phyloP scores from a whole-genome alignment of 495 filamentous ascomycete genomes.

The Penicillium daleae region DNA sequence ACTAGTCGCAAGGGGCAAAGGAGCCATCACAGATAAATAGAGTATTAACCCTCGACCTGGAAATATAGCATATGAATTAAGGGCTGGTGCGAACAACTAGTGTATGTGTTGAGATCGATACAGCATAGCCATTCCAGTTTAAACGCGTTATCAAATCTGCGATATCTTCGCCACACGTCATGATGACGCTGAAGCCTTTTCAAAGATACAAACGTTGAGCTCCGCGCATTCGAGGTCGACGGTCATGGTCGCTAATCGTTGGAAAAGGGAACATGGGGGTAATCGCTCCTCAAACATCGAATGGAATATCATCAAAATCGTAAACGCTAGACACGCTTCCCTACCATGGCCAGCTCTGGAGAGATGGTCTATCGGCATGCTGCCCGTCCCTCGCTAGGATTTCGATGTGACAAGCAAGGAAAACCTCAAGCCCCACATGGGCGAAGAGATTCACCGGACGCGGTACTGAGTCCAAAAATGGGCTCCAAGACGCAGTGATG shows the following conservation, averaged over 20 bases:
- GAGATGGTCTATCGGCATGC: not conserved
- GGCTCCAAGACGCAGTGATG: not conserved
- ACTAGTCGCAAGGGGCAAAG: conserved; percentile 38
- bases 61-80: not conserved
- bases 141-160: not conserved
- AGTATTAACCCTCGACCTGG: not conserved
- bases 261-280: not conserved
- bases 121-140: not conserved
- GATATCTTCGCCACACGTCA: not conserved
- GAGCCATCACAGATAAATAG: not conserved
- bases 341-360: too few species aligned
- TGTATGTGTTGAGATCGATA: not conserved
- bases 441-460: too few species aligned
- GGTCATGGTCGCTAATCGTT: not conserved
- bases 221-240: not conserved
- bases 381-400: not conserved
- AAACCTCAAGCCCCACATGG: not conserved
- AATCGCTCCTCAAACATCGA: not conserved
- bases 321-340: not conserved
- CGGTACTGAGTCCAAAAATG: too few species aligned
- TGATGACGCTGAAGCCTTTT: not conserved
- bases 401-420: not conserved
- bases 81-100: not conserved
- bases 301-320: not conserved
- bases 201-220: not conserved